phyloP scores from a whole-genome alignment of 2,329 filamentous ascomycete species.

The Monascus ruber region DNA sequence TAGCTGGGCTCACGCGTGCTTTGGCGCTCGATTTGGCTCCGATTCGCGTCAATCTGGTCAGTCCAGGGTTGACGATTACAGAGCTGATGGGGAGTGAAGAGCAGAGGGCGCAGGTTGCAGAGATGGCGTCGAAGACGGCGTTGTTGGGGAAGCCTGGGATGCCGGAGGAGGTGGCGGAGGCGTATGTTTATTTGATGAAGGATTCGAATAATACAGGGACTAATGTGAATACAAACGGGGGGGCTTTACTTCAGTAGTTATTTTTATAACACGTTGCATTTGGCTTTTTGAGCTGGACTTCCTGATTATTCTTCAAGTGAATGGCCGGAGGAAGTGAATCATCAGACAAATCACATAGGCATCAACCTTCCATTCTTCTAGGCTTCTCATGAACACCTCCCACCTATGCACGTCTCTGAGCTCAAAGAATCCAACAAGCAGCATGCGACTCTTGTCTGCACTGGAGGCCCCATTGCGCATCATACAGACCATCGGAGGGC shows the following conservation, averaged over 20 bases:
- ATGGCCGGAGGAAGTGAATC: no score
- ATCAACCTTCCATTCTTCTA: no score
- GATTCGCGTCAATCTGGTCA: conserved; percentile 32
- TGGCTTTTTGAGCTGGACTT: no score
- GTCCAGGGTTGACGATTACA: conserved; percentile 31
- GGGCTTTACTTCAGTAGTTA: conserved; percentile 16
- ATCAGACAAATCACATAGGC: no score
- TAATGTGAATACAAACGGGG: conserved; percentile 25
- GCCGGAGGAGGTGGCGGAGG: conserved; percentile 16
- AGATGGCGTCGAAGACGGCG: conserved; percentile 1
- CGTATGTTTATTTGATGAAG: conserved; percentile 17
- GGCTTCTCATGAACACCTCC: no score
- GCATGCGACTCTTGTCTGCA: no score
- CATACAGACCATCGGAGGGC: no score
- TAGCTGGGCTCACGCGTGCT: conserved; percentile 24
- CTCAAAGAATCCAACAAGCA: no score
- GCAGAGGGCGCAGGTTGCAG: conserved; percentile 4
- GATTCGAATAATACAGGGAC: conserved; percentile 28
- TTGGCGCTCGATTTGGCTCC: conserved; percentile 33
- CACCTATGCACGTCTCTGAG: no score
- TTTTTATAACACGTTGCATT: neutral
- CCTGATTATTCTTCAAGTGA: no score
- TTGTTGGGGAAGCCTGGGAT: neutral
- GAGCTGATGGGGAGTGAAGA: conserved; percentile 24
- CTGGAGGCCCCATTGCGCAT: no score